Base-by-base conservation (phyloP, 345 rosid genomes). In the Hibiscus trionum region DNA sequence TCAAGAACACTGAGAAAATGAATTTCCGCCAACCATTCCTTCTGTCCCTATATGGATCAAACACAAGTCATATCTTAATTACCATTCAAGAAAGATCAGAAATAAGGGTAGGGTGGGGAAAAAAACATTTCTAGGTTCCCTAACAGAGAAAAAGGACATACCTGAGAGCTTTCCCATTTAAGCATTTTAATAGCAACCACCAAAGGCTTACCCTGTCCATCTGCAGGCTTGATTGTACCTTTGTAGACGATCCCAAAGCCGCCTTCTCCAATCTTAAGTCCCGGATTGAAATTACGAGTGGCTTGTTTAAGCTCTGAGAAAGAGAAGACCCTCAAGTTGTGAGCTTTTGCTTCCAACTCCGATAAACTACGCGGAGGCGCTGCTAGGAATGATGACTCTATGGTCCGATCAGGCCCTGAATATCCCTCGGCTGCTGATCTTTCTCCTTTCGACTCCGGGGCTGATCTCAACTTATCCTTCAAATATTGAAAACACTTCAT, bases 21-120 rank as follows among this genome's bases (percentile, higher is more conserved):
- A 69, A 93, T 92, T 71, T 93, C 98, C 24, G 92, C 88, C 56
- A 89, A 78, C 98, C 98, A 91, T 79, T 93, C 91, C 79, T 88
- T 93, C 72, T 91, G 97, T 72, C 98, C 98, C 98, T 93, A 17
- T 2, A 62, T 53, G 69, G 73, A 69, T 53, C 55, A 26, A 31
- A 37, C 9, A 33, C 37, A 33, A 33, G 37, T 33, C 44, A 6
- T 39, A 7, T 39, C 8, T 39, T 10, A 1, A 8, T 39, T 39
- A 39, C 44, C 10, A 39, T 39, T 39, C 44, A 39, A 39, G 44
- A 39, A 39, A 39, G 44, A 39, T 7, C 44, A 7, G 44, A 39
- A 6, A 39, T 39, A 39, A 39, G 37, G 44, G 44, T 37, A 7
- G 9, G 4, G 44, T 39, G 44, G 44, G 42, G 11, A 7, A 39